A percentile compares a stretch with the other conserved stretches of the same genome.
Evolutionary conservation across 2,329 filamentous ascomycete genomes (phyloP).

Genomic region (Sodiomyces alkalinus): DNA sequence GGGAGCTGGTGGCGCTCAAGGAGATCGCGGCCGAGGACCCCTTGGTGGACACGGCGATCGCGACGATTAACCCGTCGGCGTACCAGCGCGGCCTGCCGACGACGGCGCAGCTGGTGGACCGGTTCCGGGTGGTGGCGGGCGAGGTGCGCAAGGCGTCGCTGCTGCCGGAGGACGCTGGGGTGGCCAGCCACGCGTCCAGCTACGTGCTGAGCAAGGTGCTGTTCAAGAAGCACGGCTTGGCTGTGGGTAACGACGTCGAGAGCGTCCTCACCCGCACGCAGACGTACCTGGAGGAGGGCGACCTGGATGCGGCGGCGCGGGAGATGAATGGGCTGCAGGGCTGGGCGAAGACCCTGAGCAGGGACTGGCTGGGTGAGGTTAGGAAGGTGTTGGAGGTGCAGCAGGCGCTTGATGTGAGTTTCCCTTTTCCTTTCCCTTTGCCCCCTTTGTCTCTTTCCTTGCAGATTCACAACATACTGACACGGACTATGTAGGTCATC

Average conservation of each 20-base stretch:
- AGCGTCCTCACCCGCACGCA: slow-evolving; percentile 83
- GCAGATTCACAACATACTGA: background rate
- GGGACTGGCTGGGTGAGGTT: slow-evolving; percentile 86
- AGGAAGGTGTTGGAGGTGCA: slow-evolving; percentile 87
- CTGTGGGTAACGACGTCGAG: slow-evolving; percentile 80
- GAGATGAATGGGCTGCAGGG: slow-evolving; percentile 90
- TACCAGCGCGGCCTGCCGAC: slow-evolving; percentile 88
- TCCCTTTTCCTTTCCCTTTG: too few relatives aligned
- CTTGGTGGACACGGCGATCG: slow-evolving; percentile 83
- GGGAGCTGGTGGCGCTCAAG: slow-evolving; percentile 86
- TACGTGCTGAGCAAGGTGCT: slow-evolving; percentile 83
- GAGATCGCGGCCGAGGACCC: slow-evolving; percentile 74
- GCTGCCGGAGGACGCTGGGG: slow-evolving; percentile 82
- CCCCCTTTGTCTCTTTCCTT: too few relatives aligned
- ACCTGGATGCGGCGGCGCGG: slow-evolving; percentile 77
- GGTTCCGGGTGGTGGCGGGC: slow-evolving; percentile 80
- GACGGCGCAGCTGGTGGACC: slow-evolving; percentile 74
- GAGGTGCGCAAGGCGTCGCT: slow-evolving; percentile 93
- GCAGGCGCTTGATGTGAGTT: slow-evolving; percentile 84
- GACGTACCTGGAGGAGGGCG: slow-evolving; percentile 79
- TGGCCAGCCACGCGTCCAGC: slow-evolving; percentile 85
- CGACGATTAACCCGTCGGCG: slow-evolving; percentile 84
- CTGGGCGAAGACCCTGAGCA: slow-evolving; percentile 89
- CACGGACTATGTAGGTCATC: slow-evolving; percentile 47
- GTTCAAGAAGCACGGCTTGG: slow-evolving; percentile 85